Evolutionary conservation across 805 yeast species (phyloP), one percentile per base, ranked within the genome.

Genomic region (Kluyveromyces siamensis): DNA sequence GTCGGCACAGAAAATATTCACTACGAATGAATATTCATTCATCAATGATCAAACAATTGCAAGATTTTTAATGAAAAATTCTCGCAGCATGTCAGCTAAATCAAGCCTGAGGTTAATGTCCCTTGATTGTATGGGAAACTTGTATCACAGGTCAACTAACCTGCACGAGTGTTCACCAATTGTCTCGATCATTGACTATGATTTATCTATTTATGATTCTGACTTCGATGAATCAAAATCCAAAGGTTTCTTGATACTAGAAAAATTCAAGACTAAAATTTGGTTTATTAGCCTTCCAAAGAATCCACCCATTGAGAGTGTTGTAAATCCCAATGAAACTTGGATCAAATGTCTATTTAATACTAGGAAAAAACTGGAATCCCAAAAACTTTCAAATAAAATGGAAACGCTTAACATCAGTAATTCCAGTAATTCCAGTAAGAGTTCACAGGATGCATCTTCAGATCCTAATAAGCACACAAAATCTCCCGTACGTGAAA

Each of bases 201-300:
- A 77, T 54, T 79, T 84, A 48, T 85, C 86, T 58, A 80, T 85
- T 82, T 85, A 84, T 61, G 91, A 84, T 63, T 84, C 82, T 63
- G 91, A 84, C 61, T 84, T 85, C 63, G 82, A 80, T 52, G 85
- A 80, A 49, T 68, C 65, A 17, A 71, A 71, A 7, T 71, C 71
- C 21, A 74, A 71, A 48, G 93, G 91, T 0, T 83, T 77, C 56
- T 67, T 84, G 42, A 81, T 83, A 11, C 59, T 84, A 27, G 90
- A 84, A 57, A 68, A 82, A 55, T 72, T 77, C 54, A 75, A 74
- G 50, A 70, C 73, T 48, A 80, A 79, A 41, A 77, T 76, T 50
- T 70, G 84, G 67, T 74, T 83, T 7, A 80, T 83, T 49, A 68
- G 84, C 40, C 62, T 71, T 57, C 67, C 81, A 66, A 47, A 65